These are phyloP conservation scores for Penicillium antarcticum DNA, from an alignment of 495 filamentous ascomycete species.

Conservation along the genomic window DNA sequence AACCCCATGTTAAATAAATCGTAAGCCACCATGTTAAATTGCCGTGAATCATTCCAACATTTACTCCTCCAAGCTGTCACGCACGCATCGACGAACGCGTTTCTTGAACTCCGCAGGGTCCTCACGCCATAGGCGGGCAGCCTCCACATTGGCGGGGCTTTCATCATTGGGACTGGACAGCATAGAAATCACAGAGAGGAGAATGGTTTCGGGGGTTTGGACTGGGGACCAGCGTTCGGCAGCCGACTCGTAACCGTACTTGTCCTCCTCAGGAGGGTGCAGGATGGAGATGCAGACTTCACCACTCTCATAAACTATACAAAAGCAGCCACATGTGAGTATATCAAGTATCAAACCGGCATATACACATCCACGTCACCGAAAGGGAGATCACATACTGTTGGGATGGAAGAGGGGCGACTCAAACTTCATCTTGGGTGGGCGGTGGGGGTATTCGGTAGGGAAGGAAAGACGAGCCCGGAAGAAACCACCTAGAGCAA, in stretches of 20 bases:
- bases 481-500: constrained; percentile 75
- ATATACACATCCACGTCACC: neutral
- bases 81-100: constrained; percentile 71
- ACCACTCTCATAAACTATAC: constrained; percentile 74
- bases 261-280: constrained; percentile 93
- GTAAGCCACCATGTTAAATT: neutral
- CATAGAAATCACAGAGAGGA: constrained; percentile 90
- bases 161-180: constrained; percentile 92
- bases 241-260: constrained; percentile 92
- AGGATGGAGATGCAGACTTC: constrained; percentile 96
- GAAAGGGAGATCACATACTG: constrained; percentile 42
- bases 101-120: constrained; percentile 79
- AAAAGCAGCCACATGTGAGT: neutral
- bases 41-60: neutral
- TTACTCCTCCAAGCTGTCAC: constrained; percentile 76
- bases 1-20: constrained; percentile 1
- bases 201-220: constrained; percentile 92
- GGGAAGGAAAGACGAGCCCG: constrained; percentile 77
- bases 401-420: constrained; percentile 92
- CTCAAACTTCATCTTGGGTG: constrained; percentile 90
- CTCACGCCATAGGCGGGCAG: constrained; percentile 81
- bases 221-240: constrained; percentile 95
- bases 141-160: constrained; percentile 93
- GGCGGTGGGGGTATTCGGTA: constrained; percentile 79
- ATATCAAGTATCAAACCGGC: neutral